phyloP scores from a whole-genome alignment of 2,329 filamentous ascomycete species.

The Fusarium sp. region DNA sequence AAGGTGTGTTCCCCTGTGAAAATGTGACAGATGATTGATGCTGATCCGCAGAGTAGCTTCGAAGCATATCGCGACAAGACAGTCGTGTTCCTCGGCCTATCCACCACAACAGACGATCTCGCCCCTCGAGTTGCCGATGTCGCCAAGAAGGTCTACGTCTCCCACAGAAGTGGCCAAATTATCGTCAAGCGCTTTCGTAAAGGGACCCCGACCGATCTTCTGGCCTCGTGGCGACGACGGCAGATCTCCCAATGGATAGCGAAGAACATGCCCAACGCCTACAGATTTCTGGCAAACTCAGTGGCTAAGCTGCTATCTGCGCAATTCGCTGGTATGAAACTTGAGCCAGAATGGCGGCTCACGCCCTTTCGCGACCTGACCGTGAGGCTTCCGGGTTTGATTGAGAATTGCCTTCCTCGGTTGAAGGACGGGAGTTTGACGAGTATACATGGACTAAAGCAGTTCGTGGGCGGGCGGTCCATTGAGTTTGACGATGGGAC shows the following conservation, averaged over 20 bases:
- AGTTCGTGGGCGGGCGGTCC: constrained; percentile 15
- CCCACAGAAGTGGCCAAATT: constrained; percentile 26
- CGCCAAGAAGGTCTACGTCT: constrained; percentile 28
- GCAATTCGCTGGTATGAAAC: constrained; percentile 3
- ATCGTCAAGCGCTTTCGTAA: constrained; percentile 19
- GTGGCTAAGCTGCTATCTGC: constrained; percentile 7
- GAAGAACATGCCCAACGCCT: neutral
- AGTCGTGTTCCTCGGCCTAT: constrained; percentile 20
- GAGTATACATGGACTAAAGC: constrained; percentile 17
- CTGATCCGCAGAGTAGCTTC: neutral
- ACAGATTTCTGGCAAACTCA: constrained; percentile 7
- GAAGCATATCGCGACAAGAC: constrained; percentile 8
- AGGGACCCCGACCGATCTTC: constrained; percentile 9
- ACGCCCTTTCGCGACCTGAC: constrained; percentile 12
- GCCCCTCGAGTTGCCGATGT: neutral
- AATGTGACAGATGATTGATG: rapidly evolving
- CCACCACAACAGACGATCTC: constrained; percentile 25
- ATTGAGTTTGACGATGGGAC: constrained; percentile 36
- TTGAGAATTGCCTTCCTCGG: constrained; percentile 22
- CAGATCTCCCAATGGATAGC: constrained; percentile 27
- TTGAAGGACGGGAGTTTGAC: constrained; percentile 19
- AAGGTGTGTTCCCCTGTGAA: neutral
- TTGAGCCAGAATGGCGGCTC: constrained; percentile 22
- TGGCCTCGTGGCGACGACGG: constrained; percentile 29
- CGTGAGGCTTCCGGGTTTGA: constrained; percentile 15